Conservation (phyloP, 139 green algal genomes). For the Micromonas pusilla region DNA sequence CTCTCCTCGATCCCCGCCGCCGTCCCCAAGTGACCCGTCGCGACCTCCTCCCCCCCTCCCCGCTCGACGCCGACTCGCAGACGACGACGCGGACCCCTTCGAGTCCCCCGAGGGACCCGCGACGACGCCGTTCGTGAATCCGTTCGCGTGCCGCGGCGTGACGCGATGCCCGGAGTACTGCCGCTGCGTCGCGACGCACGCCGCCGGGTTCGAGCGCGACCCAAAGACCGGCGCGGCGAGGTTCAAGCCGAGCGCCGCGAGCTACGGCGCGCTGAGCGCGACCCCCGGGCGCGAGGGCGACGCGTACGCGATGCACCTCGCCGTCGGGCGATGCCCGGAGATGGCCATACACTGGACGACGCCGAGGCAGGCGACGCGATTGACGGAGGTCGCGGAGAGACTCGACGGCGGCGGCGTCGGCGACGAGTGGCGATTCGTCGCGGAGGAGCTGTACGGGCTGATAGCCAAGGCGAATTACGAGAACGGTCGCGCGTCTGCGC, state of each 20-base stretch:
- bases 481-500: conserved; percentile 3
- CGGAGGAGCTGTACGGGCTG: background rate
- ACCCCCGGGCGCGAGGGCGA: background rate
- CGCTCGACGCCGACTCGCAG: background rate
- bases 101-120: conserved; percentile 17
- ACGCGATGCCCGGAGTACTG: conserved; percentile 2
- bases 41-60: background rate
- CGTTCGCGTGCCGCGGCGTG: conserved; percentile 23
- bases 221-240: conserved; percentile 14
- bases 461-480: background rate
- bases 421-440: background rate
- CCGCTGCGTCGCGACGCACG: conserved; percentile 7
- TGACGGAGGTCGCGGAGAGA: background rate
- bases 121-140: conserved; percentile 26
- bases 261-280: background rate
- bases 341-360: conserved; percentile 30
- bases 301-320: conserved; percentile 14
- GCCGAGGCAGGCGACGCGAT: background rate
- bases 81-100: conserved; percentile 12
- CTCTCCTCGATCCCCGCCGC: too few species aligned
- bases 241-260: background rate
- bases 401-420: background rate
- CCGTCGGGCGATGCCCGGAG: conserved; percentile 29
- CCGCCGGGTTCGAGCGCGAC: background rate
- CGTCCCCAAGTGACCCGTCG: background rate